Percentiles rank a stretch among this genome's conserved stretches.
Evolutionary conservation across 805 yeast genomes (phyloP).

Genomic region (Maudiozyma pseudohumilis): DNA sequence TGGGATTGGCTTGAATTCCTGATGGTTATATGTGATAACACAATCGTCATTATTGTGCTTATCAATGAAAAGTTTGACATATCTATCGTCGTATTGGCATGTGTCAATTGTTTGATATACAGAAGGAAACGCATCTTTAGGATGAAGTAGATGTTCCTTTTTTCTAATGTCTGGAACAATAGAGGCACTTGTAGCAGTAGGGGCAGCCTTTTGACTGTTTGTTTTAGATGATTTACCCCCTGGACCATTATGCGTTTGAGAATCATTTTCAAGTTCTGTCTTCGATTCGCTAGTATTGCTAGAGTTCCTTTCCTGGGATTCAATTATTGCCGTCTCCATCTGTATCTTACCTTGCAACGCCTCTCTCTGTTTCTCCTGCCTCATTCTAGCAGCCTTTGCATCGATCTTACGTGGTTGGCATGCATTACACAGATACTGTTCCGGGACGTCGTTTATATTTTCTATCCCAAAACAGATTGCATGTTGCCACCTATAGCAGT

Average conservation of each 20-base stretch:
- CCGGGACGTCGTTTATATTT: slow-evolving; percentile 69
- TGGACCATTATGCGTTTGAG: not conserved
- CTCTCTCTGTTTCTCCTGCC: slow-evolving; percentile 23
- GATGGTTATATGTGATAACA: slow-evolving; percentile 13
- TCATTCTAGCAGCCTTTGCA: slow-evolving; percentile 33
- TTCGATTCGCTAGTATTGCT: slow-evolving; percentile 5
- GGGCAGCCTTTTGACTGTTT: not conserved
- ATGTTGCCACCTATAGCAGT: slow-evolving; percentile 91
- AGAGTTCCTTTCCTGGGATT: slow-evolving; percentile 17
- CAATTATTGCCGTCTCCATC: not conserved
- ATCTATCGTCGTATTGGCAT: slow-evolving; percentile 35
- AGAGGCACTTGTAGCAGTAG: not conserved
- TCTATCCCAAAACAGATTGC: slow-evolving; percentile 78
- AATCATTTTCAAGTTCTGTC: not conserved
- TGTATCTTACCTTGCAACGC: not conserved
- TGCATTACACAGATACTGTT: slow-evolving; percentile 65
- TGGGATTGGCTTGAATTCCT: slow-evolving; percentile 20
- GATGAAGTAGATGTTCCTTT: slow-evolving; percentile 28
- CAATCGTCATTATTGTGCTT: slow-evolving; percentile 35
- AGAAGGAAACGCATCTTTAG: slow-evolving; percentile 30
- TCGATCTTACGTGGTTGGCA: slow-evolving; percentile 53
- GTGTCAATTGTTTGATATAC: slow-evolving; percentile 27
- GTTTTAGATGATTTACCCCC: not conserved
- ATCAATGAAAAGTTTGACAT: slow-evolving; percentile 35
- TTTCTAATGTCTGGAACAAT: slow-evolving; percentile 16